phyloP scores from a whole-genome alignment of 331 rosid genomes.

The Stylosanthes scabra region DNA sequence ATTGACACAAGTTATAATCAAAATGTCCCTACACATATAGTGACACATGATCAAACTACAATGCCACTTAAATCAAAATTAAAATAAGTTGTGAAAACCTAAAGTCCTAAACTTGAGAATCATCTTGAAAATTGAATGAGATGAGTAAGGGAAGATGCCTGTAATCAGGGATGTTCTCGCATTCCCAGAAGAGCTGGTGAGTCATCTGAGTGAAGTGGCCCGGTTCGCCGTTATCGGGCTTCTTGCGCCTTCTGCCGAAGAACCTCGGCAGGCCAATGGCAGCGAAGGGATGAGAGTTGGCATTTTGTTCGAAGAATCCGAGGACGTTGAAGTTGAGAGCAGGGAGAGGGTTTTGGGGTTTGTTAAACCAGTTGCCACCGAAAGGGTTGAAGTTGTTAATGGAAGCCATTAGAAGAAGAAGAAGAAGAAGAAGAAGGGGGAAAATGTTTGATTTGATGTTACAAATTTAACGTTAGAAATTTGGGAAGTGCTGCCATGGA shows the following conservation, averaged over 20 bases:
- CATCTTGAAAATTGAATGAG: no score
- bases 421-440: no score
- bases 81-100: not conserved
- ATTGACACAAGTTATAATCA: no score
- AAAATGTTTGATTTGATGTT: not conserved
- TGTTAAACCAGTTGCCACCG: constrained; percentile 76
- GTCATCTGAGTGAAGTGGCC: constrained; percentile 60
- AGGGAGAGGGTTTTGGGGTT: constrained; percentile 64
- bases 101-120: no score
- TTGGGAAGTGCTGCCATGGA: not conserved
- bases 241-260: constrained; percentile 47
- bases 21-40: no score
- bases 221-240: constrained; percentile 47
- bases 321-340: constrained; percentile 48
- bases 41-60: not conserved
- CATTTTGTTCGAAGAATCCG: constrained; percentile 29
- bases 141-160: constrained; percentile 23
- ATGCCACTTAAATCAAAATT: not conserved
- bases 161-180: constrained; percentile 64
- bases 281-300: constrained; percentile 59
- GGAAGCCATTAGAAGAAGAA: constrained; percentile 58
- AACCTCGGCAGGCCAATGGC: constrained; percentile 54
- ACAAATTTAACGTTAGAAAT: not conserved
- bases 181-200: constrained; percentile 74
- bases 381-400: constrained; percentile 79